Conservation (phyloP, 1,139 yeast species). For the Chernovozyma sophiae-reginae region DNA sequence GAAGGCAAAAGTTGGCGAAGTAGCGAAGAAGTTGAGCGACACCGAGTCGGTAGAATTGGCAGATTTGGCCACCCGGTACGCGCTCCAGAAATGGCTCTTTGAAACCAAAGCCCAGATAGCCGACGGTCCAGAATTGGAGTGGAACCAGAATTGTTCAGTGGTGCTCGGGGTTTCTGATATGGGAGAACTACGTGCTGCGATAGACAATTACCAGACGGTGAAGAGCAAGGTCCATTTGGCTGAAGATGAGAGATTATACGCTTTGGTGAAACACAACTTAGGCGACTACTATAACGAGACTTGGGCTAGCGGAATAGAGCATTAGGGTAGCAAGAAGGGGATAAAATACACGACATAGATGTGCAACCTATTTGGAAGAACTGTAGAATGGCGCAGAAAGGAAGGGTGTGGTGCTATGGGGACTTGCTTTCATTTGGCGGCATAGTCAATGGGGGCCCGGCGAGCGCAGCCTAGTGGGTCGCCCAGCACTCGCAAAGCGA, state of each 20-base stretch:
- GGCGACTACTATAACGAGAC: slow-evolving; percentile 62
- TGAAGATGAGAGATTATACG: slow-evolving; percentile 40
- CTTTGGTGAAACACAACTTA: slow-evolving; percentile 41
- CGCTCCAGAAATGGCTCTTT: slow-evolving; percentile 57
- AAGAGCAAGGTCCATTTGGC: slow-evolving; percentile 26
- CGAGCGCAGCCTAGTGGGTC: too few species aligned
- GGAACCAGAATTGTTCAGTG: slow-evolving; percentile 48
- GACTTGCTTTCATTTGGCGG: too few species aligned
- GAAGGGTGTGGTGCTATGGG: too few species aligned
- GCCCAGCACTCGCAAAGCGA: too few species aligned
- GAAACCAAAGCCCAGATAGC: slow-evolving; percentile 11
- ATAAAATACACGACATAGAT: too few species aligned
- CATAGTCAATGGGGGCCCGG: too few species aligned
- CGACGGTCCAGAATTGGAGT: slow-evolving; percentile 10
- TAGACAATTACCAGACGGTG: slow-evolving; percentile 54
- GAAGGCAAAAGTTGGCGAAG: slow-evolving; percentile 47
- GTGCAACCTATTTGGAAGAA: too few species aligned
- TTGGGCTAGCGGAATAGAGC: slow-evolving; percentile 68
- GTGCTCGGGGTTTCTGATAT: slow-evolving; percentile 72
- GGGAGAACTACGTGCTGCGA: slow-evolving; percentile 59
- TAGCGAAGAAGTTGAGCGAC: slow-evolving; percentile 43
- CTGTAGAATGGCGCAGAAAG: too few species aligned
- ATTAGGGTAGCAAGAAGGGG: too few species aligned
- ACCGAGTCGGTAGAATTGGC: slow-evolving; percentile 60
- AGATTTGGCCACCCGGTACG: slow-evolving; percentile 75